These are phyloP conservation scores for Boletus fagicola DNA, from an alignment of 768 basidiomycete species.

Conservation along the genomic window DNA sequence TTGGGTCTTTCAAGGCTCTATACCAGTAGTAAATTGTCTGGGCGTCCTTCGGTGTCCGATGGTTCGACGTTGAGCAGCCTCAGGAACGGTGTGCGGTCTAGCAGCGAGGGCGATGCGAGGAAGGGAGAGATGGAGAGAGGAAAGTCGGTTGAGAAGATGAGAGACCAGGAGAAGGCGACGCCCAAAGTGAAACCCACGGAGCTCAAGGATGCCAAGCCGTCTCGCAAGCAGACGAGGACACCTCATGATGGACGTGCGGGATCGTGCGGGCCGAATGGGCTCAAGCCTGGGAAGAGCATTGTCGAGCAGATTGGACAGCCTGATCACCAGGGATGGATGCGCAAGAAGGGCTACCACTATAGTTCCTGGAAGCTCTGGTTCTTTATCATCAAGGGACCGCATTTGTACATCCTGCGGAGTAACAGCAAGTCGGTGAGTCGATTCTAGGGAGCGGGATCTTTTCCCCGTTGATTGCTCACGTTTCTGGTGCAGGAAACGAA, in stretches of 20 bases:
- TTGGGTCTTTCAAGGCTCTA: constrained; percentile 52
- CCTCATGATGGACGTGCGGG: too few relatives aligned
- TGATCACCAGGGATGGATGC: constrained; percentile 92
- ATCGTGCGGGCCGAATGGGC: constrained; percentile 33
- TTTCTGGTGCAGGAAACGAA: constrained; percentile 67
- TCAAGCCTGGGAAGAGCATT: constrained; percentile 68
- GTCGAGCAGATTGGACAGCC: constrained; percentile 88
- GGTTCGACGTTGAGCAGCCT: constrained; percentile 29
- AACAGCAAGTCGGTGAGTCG: constrained; percentile 50
- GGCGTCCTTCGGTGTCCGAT: constrained; percentile 42
- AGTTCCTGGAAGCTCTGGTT: constrained; percentile 93
- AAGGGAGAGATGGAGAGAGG: constrained; percentile 22
- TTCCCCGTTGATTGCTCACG: neutral
- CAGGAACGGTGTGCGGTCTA: constrained; percentile 25
- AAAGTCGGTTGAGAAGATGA: constrained; percentile 22
- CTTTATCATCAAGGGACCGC: constrained; percentile 88
- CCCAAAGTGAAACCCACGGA: constrained; percentile 19
- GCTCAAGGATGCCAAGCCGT: constrained; percentile 36
- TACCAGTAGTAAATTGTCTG: neutral
- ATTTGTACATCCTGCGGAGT: constrained; percentile 84
- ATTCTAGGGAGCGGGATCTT: neutral
- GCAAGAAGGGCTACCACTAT: constrained; percentile 92
- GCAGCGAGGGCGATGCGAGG: constrained; percentile 19
- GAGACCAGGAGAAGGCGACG: constrained; percentile 21
- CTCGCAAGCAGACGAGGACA: constrained; percentile 57